Evolutionary conservation across 345 rosid species (phyloP).

Genomic region (Xanthoceras sorbifolium): DNA sequence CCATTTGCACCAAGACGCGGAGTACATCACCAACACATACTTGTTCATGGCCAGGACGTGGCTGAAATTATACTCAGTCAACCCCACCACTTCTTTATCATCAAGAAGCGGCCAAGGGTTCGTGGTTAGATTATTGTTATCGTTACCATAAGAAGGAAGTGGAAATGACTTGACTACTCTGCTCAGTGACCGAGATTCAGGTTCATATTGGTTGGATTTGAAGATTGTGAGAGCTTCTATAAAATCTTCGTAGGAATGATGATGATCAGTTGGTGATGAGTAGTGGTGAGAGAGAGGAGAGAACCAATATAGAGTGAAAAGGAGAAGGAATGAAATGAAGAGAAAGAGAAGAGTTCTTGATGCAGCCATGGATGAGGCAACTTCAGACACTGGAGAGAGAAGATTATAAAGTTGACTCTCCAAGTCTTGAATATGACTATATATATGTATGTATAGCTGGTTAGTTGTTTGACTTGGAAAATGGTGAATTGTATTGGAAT

Average conservation of each 20-base stretch:
- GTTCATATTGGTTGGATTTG: neutral
- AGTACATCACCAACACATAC: slow-evolving; percentile 17
- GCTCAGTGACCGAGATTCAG: neutral
- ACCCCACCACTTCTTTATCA: slow-evolving; percentile 43
- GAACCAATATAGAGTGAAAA: neutral
- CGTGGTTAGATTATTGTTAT: no score
- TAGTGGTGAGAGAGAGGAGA: neutral
- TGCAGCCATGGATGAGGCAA: neutral
- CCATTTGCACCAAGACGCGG: no score
- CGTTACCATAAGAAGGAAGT: no score
- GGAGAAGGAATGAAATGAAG: slow-evolving; percentile 26
- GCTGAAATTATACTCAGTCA: slow-evolving; percentile 42
- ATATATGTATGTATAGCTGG: no score
- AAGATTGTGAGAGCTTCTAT: neutral
- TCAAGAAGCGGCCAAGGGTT: slow-evolving; percentile 14
- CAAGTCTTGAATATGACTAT: no score
- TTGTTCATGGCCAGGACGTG: slow-evolving; percentile 35
- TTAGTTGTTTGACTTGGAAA: no score
- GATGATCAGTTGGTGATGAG: neutral
- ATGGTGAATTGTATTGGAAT: no score
- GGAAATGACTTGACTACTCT: no score
- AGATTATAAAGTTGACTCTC: neutral
- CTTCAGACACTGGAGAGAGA: neutral
- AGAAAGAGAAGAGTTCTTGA: slow-evolving; percentile 25
- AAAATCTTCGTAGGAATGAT: neutral